These are phyloP conservation scores for Hyphodiscus hymeniophilus DNA, from an alignment of 495 filamentous ascomycete genomes.

Conservation along the genomic window DNA sequence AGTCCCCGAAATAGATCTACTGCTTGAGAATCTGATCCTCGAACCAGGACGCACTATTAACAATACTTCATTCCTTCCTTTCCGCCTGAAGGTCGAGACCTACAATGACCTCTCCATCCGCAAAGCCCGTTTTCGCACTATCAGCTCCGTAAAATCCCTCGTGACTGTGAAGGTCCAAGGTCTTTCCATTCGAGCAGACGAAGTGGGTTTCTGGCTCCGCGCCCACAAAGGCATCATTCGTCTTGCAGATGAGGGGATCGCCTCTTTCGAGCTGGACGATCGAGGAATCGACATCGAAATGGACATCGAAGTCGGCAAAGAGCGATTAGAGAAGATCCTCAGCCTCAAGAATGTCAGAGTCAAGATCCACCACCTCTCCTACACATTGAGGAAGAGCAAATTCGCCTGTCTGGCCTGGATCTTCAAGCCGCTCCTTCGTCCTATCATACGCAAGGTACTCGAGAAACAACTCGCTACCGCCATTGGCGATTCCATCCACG, in stretches of 20 bases:
- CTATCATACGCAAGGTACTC: slow-evolving; percentile 66
- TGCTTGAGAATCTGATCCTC: slow-evolving; percentile 84
- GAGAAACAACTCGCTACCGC: slow-evolving; percentile 68
- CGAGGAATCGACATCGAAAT: slow-evolving; percentile 80
- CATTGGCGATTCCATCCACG: slow-evolving; percentile 59
- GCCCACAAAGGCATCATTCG: slow-evolving; percentile 60
- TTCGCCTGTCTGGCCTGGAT: slow-evolving; percentile 74
- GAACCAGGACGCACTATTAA: slow-evolving; percentile 84
- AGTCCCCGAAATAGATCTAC: slow-evolving; percentile 71
- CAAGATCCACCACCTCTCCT: slow-evolving; percentile 78
- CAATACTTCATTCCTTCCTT: slow-evolving; percentile 81
- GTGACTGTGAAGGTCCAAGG: slow-evolving; percentile 72
- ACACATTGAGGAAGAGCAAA: slow-evolving; percentile 62
- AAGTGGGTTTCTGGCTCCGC: slow-evolving; percentile 69
- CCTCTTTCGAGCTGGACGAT: slow-evolving; percentile 74
- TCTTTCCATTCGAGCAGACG: slow-evolving; percentile 70
- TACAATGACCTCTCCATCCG: slow-evolving; percentile 80
- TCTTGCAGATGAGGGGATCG: slow-evolving; percentile 73
- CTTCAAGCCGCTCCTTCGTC: slow-evolving; percentile 75
- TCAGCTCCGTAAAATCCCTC: slow-evolving; percentile 54
- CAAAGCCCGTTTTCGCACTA: slow-evolving; percentile 65
- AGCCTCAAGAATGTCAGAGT: slow-evolving; percentile 68
- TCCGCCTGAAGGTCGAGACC: slow-evolving; percentile 69
- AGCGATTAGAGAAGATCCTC: slow-evolving; percentile 70
- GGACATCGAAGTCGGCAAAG: slow-evolving; percentile 70